Conservation (phyloP, 2,329 filamentous ascomycete species). For the Botrytis squamosa region DNA sequence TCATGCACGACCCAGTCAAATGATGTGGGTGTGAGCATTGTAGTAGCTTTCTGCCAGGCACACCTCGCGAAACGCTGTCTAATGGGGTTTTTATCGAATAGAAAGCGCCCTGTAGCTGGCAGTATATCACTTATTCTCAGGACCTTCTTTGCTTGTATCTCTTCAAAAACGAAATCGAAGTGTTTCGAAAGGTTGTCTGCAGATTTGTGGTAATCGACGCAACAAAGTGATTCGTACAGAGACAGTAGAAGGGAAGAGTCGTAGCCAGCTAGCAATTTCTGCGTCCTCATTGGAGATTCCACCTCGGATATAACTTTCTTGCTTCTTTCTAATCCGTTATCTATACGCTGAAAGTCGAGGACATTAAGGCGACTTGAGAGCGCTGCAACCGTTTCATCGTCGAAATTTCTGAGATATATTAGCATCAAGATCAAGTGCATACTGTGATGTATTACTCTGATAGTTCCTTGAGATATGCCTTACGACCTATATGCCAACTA, state of each 20-base stretch:
- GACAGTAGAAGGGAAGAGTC: constrained; percentile 67
- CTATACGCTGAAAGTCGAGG: constrained; percentile 62
- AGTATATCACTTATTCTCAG: constrained; percentile 73
- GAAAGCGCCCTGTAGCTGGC: constrained; percentile 79
- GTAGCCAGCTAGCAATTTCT: constrained; percentile 38
- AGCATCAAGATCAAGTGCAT: constrained; percentile 14
- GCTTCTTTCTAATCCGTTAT: constrained; percentile 57
- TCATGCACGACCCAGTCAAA: constrained; percentile 87
- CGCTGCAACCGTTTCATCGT: constrained; percentile 51
- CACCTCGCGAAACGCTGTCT: constrained; percentile 65
- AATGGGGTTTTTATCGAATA: constrained; percentile 69
- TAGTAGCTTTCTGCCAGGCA: constrained; percentile 64
- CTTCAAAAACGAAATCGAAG: constrained; percentile 81
- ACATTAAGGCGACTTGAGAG: constrained; percentile 58
- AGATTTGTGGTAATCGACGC: constrained; percentile 68
- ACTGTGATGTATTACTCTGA: constrained; percentile 51
- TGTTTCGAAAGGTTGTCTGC: constrained; percentile 32
- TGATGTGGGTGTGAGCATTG: constrained; percentile 62
- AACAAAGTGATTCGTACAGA: constrained; percentile 86
- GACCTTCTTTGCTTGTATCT: constrained; percentile 75
- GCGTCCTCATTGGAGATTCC: constrained; percentile 32
- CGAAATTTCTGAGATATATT: constrained; percentile 33
- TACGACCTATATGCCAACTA: constrained; percentile 71
- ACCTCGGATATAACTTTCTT: constrained; percentile 48
- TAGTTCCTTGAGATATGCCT: constrained; percentile 60